These are phyloP conservation scores for Mycosphaerella sp. DNA, from an alignment of 2,329 filamentous ascomycete species.

Conservation along the genomic window DNA sequence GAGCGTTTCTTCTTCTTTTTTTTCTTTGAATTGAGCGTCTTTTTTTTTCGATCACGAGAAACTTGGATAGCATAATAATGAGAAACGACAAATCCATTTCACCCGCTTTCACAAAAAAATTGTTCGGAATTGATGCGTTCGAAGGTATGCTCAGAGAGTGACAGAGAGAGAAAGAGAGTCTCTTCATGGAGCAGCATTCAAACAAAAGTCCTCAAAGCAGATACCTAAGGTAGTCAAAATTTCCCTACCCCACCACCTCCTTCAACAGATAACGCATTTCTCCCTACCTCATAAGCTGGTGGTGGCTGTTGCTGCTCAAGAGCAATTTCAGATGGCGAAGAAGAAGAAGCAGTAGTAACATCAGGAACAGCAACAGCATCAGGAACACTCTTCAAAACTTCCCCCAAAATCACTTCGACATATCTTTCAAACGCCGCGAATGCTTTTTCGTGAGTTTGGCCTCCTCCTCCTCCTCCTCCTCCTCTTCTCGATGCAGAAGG, in stretches of 20 bases:
- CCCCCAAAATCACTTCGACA: constrained; percentile 20
- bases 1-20: neutral
- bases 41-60: neutral
- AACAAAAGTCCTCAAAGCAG: neutral
- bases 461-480: constrained; percentile 6
- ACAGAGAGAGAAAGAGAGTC: no score
- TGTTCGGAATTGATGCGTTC: no score
- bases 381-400: constrained; percentile 17
- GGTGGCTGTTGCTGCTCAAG: neutral
- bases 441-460: constrained; percentile 21
- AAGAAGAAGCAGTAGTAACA: neutral
- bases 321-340: neutral
- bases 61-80: neutral
- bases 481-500: neutral
- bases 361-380: neutral
- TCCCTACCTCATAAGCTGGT: neutral
- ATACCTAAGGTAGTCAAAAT: no score
- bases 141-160: no score
- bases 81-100: neutral
- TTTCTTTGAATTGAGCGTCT: neutral
- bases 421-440: constrained; percentile 23
- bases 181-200: neutral
- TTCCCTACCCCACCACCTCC: neutral
- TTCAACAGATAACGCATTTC: neutral
- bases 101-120: neutral